A percentile compares a stretch with the other conserved stretches of the same genome.
phyloP scores from a whole-genome alignment of 1,284 basidiomycete genomes.

The Hemileia vastatrix region DNA sequence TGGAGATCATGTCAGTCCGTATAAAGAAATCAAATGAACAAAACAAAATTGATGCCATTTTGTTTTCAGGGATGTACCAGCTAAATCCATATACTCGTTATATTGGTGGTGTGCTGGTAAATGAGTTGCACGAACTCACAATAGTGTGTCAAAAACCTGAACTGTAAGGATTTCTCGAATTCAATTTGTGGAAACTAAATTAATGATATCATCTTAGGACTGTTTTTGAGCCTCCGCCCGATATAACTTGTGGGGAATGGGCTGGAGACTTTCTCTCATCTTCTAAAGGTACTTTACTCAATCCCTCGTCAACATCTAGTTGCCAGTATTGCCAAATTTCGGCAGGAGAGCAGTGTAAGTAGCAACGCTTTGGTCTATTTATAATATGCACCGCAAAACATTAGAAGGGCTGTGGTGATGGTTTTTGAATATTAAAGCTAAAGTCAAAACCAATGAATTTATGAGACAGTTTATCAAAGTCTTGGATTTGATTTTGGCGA shows the following conservation, averaged over 20 bases:
- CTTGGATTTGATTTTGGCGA: slow-evolving; percentile 13
- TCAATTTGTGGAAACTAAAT: slow-evolving; percentile 47
- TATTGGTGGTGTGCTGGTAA: slow-evolving; percentile 48
- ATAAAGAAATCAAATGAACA: not conserved
- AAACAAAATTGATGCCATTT: slow-evolving; percentile 56
- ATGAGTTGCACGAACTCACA: slow-evolving; percentile 19
- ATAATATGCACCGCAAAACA: too few species aligned
- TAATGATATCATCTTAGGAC: slow-evolving; percentile 30
- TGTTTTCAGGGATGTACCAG: slow-evolving; percentile 28
- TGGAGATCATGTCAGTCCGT: slow-evolving; percentile 65
- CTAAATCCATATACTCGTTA: slow-evolving; percentile 57
- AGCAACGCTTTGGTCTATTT: not conserved
- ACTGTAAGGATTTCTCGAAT: slow-evolving; percentile 47
- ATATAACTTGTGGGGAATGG: slow-evolving; percentile 65
- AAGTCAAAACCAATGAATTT: not conserved
- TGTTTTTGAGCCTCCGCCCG: slow-evolving; percentile 59
- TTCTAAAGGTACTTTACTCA: slow-evolving; percentile 64
- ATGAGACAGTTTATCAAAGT: slow-evolving; percentile 58
- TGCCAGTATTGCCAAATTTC: slow-evolving; percentile 65
- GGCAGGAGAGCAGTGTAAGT: slow-evolving; percentile 24
- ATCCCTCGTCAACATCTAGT: slow-evolving; percentile 53
- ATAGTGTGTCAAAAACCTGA: slow-evolving; percentile 30
- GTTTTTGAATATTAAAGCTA: not conserved
- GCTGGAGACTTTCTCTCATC: slow-evolving; percentile 53
- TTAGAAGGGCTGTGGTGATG: too few species aligned